Percentiles rank a stretch among this genome's conserved stretches.
These are phyloP conservation scores for Dryadomyces quercus-mongolicae DNA, from an alignment of 2,329 filamentous ascomycete genomes.

Conservation along the genomic window DNA sequence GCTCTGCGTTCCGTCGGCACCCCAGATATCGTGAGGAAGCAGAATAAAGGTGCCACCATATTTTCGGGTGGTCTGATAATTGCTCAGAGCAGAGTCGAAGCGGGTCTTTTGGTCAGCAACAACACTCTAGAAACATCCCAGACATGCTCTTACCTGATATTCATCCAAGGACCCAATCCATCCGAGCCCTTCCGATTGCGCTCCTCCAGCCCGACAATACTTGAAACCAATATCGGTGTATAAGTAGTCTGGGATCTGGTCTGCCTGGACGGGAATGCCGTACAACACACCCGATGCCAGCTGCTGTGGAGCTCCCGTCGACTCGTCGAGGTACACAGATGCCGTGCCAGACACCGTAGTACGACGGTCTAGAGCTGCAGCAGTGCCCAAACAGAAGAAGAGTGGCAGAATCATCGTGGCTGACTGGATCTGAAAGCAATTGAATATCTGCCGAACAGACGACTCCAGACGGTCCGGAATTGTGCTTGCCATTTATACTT, in stretches of 20 bases:
- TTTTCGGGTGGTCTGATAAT: conserved; percentile 30
- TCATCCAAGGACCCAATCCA: conserved; percentile 11
- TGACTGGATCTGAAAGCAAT: too few species aligned
- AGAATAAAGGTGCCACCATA: conserved; percentile 31
- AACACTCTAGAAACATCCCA: too few species aligned
- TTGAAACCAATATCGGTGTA: conserved; percentile 14
- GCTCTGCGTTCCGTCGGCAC: conserved; percentile 29
- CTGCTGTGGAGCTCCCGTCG: conserved; percentile 11
- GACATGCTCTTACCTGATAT: conserved; percentile 4
- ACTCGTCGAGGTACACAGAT: conserved; percentile 10
- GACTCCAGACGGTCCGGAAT: too few species aligned
- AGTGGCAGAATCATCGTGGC: too few species aligned
- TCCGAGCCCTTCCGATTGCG: conserved; percentile 11
- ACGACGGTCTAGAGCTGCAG: background rate
- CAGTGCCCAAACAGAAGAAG: too few species aligned
- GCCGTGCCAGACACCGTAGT: conserved; percentile 8
- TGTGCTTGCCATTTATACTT: too few species aligned
- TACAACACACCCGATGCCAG: conserved; percentile 15
- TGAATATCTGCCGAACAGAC: too few species aligned
- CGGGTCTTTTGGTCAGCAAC: conserved; percentile 13
- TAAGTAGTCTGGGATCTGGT: conserved; percentile 12
- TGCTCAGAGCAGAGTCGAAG: conserved; percentile 29
- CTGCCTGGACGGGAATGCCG: conserved; percentile 12
- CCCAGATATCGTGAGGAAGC: conserved; percentile 34
- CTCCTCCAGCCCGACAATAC: conserved; percentile 13